Evolutionary conservation across 768 basidiomycete genomes (phyloP), one percentile per base, ranked within the genome.

Genomic region (Collybia sordida): DNA sequence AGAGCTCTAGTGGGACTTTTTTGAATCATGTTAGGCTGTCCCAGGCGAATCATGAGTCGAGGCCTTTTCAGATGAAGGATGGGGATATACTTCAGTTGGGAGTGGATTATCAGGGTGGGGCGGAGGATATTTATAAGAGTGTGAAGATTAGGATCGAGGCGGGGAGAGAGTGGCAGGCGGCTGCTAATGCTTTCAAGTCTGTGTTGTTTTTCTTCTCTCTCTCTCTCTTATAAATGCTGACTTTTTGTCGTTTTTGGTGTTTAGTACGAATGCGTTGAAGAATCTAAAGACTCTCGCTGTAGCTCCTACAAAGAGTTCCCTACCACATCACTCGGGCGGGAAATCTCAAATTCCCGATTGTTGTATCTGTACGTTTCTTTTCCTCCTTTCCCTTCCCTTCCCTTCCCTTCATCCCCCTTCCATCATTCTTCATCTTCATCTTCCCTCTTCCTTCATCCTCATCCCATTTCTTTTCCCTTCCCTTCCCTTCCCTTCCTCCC

Each of bases 101-200:
- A 2, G 93, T 98, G 22, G 95, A 98, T 65, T 99, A 97, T 69
- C 95, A 98, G 67, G 96, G 96, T 5, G 96, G 96, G 0, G 83
- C 90, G 6, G 94, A 98, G 72, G 95, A 98, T 67, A 93, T 96
- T 45, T 98, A 96, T 69, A 89, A 97, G 72, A 92, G 90, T 51
- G 92, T 98, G 51, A 98, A 96, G 81, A 97, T 99, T 64, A 80
- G 90, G 56, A 75, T 98, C 44, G 96, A 99, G 70, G 67, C 98
- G 15, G 79, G 79, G 2, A 72, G 95, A 52, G 94, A 94, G 66
- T 98, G 94, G 96, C 93, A 97, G 66, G 73, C 84, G 1, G 80
- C 73, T 0, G 82, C 85, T 0, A 98, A 98, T 72, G 89, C 85
- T 36, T 99, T 97, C 91, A 99, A 98, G 79, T 79, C 52, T 27